Percentiles rank a stretch among this genome's conserved stretches.
phyloP scores from a whole-genome alignment of 768 basidiomycete genomes.

The Boletales sp. region DNA sequence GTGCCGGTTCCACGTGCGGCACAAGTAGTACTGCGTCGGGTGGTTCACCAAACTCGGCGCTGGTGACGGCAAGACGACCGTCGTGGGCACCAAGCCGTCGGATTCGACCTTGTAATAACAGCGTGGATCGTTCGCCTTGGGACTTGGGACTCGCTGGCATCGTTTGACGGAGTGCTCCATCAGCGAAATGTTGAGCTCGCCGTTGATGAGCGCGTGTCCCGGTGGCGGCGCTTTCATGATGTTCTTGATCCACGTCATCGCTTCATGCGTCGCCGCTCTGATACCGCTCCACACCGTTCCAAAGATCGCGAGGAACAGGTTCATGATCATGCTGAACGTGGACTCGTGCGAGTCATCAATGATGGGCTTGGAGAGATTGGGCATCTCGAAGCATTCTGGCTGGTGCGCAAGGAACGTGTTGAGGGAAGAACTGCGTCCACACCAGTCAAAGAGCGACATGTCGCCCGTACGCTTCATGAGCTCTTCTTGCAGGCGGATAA shows the following conservation, averaged over 20 bases:
- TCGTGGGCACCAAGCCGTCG: slow-evolving; percentile 6
- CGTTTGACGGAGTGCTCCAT: slow-evolving; percentile 18
- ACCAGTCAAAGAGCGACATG: slow-evolving; percentile 24
- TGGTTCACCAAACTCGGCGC: not conserved
- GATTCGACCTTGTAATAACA: slow-evolving; percentile 12
- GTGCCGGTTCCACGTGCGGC: slow-evolving; percentile 19
- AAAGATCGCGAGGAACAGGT: slow-evolving; percentile 9
- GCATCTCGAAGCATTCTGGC: slow-evolving; percentile 14
- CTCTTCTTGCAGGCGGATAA: slow-evolving; percentile 27
- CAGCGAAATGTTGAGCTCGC: slow-evolving; percentile 19
- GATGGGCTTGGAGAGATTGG: not conserved
- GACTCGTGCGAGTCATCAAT: slow-evolving; percentile 7
- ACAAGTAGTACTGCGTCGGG: slow-evolving; percentile 16
- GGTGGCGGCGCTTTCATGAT: slow-evolving; percentile 10
- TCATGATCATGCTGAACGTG: slow-evolving; percentile 10
- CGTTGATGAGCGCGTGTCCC: slow-evolving; percentile 22
- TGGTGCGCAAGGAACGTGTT: slow-evolving; percentile 21
- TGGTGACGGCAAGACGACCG: slow-evolving; percentile 6
- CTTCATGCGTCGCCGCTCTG: not conserved
- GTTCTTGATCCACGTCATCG: slow-evolving; percentile 1
- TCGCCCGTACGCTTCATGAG: slow-evolving; percentile 26
- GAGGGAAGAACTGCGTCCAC: slow-evolving; percentile 14
- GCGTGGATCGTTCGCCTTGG: not conserved
- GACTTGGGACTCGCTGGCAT: slow-evolving; percentile 3
- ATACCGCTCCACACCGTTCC: slow-evolving; percentile 6